Evolutionary conservation across 2,329 filamentous ascomycete species (phyloP).

Genomic region (Alternaria angustiovoidea): DNA sequence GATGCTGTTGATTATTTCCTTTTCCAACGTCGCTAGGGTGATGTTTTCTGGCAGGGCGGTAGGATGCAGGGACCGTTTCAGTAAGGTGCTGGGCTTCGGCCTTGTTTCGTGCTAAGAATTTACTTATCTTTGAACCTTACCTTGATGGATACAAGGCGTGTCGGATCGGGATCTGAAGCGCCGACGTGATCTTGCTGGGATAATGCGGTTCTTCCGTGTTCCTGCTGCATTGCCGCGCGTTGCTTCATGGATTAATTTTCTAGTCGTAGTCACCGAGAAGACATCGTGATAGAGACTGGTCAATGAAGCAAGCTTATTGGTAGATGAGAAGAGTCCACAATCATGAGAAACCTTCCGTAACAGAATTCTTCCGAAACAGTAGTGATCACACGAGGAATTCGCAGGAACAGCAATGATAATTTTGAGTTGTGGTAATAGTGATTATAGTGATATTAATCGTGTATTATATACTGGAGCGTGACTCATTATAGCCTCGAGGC

Average conservation of each 20-base stretch:
- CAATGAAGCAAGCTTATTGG: background rate
- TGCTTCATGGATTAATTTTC: background rate
- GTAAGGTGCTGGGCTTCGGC: background rate
- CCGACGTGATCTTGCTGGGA: background rate
- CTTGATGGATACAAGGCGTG: background rate
- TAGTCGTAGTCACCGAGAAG: background rate
- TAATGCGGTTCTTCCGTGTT: background rate
- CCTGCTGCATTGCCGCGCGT: background rate
- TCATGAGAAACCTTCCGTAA: background rate
- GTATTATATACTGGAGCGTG: background rate
- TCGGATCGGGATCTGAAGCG: background rate
- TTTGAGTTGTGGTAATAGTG: background rate
- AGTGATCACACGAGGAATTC: background rate
- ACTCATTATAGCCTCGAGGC: background rate
- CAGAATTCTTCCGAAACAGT: background rate
- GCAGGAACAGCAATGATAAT: background rate
- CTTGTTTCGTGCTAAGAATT: background rate
- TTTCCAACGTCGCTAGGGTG: background rate
- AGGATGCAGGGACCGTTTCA: background rate
- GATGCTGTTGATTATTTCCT: slow-evolving; percentile 2
- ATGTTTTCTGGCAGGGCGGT: background rate
- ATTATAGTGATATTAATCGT: slow-evolving; percentile 2
- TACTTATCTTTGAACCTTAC: slow-evolving; percentile 1
- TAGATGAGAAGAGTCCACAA: background rate
- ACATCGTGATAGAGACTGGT: background rate